Conservation (phyloP, 768 basidiomycete species). For the Lactarius akahatsu region DNA sequence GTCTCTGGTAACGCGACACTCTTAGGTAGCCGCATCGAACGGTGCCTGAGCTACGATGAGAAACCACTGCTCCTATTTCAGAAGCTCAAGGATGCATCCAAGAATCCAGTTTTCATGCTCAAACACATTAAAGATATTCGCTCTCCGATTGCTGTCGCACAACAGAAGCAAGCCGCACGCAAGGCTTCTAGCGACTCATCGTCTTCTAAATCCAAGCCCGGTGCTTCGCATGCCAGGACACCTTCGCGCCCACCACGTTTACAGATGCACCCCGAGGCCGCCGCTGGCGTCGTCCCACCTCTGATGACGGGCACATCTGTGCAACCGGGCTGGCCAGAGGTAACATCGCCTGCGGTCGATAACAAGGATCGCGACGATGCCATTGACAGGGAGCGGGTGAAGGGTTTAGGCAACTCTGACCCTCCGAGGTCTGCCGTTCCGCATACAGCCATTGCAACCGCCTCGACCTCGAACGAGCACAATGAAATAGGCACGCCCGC, state of each 20-base stretch:
- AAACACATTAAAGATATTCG: conserved; percentile 96
- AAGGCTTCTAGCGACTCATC: conserved; percentile 55
- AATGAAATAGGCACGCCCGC: conserved; percentile 31
- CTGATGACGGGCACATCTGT: conserved; percentile 54
- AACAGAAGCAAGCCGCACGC: conserved; percentile 90
- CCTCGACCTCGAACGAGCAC: conserved; percentile 29
- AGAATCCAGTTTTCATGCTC: conserved; percentile 99
- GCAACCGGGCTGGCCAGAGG: conserved; percentile 76
- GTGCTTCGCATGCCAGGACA: conserved; percentile 40
- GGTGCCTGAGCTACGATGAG: conserved; percentile 96
- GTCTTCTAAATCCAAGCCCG: conserved; percentile 31
- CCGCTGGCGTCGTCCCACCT: conserved; percentile 44
- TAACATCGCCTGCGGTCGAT: conserved; percentile 58
- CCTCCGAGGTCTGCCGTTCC: conserved; percentile 41
- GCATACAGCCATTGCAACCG: conserved; percentile 30
- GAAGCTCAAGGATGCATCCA: conserved; percentile 93
- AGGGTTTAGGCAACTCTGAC: conserved; percentile 15
- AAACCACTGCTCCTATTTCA: conserved; percentile 97
- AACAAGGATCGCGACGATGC: conserved; percentile 46
- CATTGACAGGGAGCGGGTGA: conserved; percentile 29
- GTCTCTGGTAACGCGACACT: not conserved
- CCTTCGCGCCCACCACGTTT: conserved; percentile 61
- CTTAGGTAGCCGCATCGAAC: conserved; percentile 75
- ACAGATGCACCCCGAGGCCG: conserved; percentile 61
- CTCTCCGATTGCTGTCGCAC: conserved; percentile 94